phyloP scores from a whole-genome alignment of 2,329 filamentous ascomycete species.

The Trichoderma guizhouense region DNA sequence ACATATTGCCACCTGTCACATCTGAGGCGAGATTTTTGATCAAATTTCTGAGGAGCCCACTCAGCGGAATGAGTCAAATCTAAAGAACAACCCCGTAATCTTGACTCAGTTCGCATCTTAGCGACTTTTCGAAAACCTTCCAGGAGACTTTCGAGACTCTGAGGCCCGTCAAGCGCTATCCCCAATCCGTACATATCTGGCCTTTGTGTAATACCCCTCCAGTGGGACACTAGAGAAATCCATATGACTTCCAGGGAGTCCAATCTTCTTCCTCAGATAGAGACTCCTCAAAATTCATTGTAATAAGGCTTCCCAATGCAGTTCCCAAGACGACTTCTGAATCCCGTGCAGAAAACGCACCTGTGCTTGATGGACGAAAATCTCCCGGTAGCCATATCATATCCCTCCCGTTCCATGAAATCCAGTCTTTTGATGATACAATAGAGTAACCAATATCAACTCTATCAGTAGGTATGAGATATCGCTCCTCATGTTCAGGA shows the following conservation, averaged over 20 bases:
- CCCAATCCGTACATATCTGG: neutral
- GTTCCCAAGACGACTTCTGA: neutral
- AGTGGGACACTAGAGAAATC: neutral
- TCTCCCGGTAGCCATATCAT: neutral
- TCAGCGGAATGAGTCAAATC: neutral
- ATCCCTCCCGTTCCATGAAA: neutral
- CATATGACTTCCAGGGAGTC: neutral
- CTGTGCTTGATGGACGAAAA: neutral
- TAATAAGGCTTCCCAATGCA: neutral
- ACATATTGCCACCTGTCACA: neutral
- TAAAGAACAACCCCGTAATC: neutral
- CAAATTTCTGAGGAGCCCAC: neutral
- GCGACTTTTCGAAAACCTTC: no score
- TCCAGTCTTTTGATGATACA: neutral
- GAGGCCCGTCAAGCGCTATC: neutral
- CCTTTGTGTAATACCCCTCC: neutral
- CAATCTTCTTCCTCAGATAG: neutral
- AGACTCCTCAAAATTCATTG: neutral
- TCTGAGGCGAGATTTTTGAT: neutral
- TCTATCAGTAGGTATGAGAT: neutral
- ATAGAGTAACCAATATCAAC: neutral
- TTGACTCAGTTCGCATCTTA: neutral
- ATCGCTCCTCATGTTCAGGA: neutral
- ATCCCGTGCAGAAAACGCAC: neutral
- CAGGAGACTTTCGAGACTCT: no score